Evolutionary conservation across 345 rosid species (phyloP).

Genomic region (Corchorus olitorius): DNA sequence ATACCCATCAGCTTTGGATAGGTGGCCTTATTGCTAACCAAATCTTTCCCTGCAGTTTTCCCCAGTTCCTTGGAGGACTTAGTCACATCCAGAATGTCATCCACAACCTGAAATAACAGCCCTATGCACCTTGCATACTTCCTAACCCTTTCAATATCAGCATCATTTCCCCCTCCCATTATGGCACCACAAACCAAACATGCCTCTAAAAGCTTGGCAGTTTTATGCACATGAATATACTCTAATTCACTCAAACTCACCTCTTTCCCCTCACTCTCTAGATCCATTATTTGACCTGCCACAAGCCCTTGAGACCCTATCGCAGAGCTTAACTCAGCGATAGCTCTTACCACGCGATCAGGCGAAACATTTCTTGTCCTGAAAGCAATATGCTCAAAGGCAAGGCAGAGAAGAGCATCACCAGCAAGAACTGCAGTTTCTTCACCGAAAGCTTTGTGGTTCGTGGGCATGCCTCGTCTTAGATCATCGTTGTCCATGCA

Average conservation of each 20-base stretch:
- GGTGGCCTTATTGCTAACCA: conserved; percentile 61
- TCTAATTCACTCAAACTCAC: conserved; percentile 57
- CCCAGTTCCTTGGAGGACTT: conserved; percentile 70
- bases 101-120: conserved; percentile 78
- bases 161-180: conserved; percentile 63
- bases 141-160: conserved; percentile 65
- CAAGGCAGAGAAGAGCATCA: conserved; percentile 63
- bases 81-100: conserved; percentile 76
- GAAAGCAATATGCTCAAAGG: conserved; percentile 53
- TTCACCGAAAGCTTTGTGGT: conserved; percentile 69
- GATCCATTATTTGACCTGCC: conserved; percentile 74
- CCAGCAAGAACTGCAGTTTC: conserved; percentile 64
- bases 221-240: conserved; percentile 71
- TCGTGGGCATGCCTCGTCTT: conserved; percentile 81
- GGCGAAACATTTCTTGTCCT: conserved; percentile 41
- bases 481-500: conserved; percentile 79
- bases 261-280: conserved; percentile 46
- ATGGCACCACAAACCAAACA: conserved; percentile 65
- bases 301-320: conserved; percentile 71
- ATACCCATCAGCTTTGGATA: conserved; percentile 73
- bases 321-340: conserved; percentile 49
- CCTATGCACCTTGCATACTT: conserved; percentile 63
- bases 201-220: conserved; percentile 64
- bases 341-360: conserved; percentile 37
- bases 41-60: conserved; percentile 82